Conservation (phyloP, 176 grass and related monocot genomes). For the Carex pumila region DNA sequence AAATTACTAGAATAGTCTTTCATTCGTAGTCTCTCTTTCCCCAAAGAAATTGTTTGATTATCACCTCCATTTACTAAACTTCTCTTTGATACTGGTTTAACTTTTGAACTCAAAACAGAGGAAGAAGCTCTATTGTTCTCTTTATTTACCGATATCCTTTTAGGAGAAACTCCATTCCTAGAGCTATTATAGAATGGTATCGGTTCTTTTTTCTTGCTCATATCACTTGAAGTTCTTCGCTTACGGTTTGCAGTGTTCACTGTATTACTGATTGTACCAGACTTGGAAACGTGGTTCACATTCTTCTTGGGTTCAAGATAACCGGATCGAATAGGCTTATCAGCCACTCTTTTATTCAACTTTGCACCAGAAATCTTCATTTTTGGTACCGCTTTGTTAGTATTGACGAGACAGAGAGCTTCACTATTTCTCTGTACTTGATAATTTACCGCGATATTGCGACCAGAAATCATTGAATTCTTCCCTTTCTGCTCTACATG, state of each 20-base stretch:
- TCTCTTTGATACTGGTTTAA: constrained; percentile 17
- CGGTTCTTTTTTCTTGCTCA: constrained; percentile 22
- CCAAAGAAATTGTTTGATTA: not conserved
- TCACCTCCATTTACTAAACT: constrained; percentile 6
- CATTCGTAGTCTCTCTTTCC: constrained; percentile 20
- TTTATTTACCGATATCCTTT: constrained; percentile 38
- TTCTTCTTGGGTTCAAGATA: constrained; percentile 5
- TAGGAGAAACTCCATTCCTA: constrained; percentile 25
- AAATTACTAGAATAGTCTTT: constrained; percentile 30
- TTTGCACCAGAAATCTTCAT: constrained; percentile 8
- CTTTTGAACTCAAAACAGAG: constrained; percentile 23
- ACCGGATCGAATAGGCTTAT: not conserved
- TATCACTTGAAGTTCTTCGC: constrained; percentile 29
- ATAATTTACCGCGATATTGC: not conserved
- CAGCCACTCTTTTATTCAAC: constrained; percentile 12
- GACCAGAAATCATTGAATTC: not conserved
- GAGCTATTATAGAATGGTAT: constrained; percentile 8
- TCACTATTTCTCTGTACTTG: not conserved
- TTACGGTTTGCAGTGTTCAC: constrained; percentile 26
- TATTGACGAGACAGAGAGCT: not conserved
- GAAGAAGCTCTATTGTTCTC: constrained; percentile 12
- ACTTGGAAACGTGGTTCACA: constrained; percentile 14
- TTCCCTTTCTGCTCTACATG: not conserved
- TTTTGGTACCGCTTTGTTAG: constrained; percentile 12
- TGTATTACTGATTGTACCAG: constrained; percentile 1